Conservation (phyloP, 2,329 filamentous ascomycete species). For the Nakataea oryzae region DNA sequence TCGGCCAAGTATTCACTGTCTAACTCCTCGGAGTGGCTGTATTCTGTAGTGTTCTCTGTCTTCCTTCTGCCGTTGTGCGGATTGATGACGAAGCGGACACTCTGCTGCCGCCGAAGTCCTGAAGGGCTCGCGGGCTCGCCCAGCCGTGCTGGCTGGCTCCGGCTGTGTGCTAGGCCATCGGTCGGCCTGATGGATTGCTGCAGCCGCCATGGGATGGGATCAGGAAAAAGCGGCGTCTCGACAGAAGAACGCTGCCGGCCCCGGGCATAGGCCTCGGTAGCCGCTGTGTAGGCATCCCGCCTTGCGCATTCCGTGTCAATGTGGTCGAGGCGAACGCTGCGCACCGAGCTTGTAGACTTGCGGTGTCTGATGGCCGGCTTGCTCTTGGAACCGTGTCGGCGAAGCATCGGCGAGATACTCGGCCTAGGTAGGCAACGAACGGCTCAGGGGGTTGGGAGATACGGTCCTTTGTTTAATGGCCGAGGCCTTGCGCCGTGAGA, state of each 20-base stretch:
- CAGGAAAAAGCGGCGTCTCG: slow-evolving; percentile 15
- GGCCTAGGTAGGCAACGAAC: no score
- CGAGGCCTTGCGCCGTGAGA: neutral
- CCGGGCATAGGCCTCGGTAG: slow-evolving; percentile 46
- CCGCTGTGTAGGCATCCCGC: slow-evolving; percentile 52
- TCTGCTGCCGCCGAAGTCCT: slow-evolving; percentile 33
- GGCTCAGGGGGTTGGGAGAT: neutral
- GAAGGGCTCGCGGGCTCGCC: neutral
- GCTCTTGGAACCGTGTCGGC: slow-evolving; percentile 35
- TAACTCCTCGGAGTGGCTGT: neutral
- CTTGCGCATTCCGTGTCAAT: slow-evolving; percentile 38
- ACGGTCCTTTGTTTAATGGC: neutral
- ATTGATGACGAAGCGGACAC: slow-evolving; percentile 39
- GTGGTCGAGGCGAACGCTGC: slow-evolving; percentile 33
- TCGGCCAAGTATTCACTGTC: neutral
- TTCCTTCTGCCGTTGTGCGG: neutral
- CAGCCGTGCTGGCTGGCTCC: neutral
- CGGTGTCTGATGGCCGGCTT: slow-evolving; percentile 34
- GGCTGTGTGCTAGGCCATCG: neutral
- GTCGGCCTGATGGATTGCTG: neutral
- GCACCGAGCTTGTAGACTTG: slow-evolving; percentile 42
- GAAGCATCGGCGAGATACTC: slow-evolving; percentile 29
- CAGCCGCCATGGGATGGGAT: neutral
- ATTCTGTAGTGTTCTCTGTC: neutral
- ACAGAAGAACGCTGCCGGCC: slow-evolving; percentile 30